A percentile compares a stretch with the other conserved stretches of the same genome.
phyloP scores from a whole-genome alignment of 1,284 basidiomycete genomes.

The Irpex sp. region DNA sequence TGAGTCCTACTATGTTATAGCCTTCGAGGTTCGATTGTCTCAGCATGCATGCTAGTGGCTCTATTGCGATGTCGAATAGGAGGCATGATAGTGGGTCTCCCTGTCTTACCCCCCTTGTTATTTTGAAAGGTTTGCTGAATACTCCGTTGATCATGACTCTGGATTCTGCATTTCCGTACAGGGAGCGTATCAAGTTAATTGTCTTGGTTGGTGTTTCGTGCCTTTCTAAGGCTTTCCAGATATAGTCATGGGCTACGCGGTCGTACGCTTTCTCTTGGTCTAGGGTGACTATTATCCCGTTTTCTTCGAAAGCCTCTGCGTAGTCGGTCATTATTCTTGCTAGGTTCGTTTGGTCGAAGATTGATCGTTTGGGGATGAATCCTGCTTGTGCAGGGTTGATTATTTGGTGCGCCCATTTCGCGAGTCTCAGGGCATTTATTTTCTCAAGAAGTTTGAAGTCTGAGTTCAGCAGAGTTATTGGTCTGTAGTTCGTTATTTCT shows the following conservation, averaged over 20 bases:
- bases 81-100: constrained; percentile 28
- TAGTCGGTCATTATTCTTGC: constrained; percentile 18
- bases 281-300: constrained; percentile 23
- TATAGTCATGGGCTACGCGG: constrained; percentile 24
- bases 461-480: too few species aligned
- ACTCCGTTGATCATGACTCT: constrained; percentile 24
- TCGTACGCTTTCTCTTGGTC: constrained; percentile 33
- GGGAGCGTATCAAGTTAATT: constrained; percentile 10
- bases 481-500: too few species aligned
- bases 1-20: constrained; percentile 6
- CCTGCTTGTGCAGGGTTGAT: constrained; percentile 20
- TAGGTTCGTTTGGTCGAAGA: constrained; percentile 20
- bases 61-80: constrained; percentile 24
- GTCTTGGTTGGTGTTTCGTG: constrained; percentile 18
- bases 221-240: constrained; percentile 18
- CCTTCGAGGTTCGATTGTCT: constrained; percentile 15
- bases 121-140: constrained; percentile 12
- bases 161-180: constrained; percentile 22
- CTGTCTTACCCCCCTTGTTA: constrained; percentile 26
- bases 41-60: constrained; percentile 19
- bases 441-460: too few species aligned
- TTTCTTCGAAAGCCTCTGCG: constrained; percentile 17
- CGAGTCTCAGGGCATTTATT: neutral
- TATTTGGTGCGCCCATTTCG: neutral
- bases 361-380: constrained; percentile 21